phyloP scores from a whole-genome alignment of 257 asterid genomes.

The Eucommia ulmoides region DNA sequence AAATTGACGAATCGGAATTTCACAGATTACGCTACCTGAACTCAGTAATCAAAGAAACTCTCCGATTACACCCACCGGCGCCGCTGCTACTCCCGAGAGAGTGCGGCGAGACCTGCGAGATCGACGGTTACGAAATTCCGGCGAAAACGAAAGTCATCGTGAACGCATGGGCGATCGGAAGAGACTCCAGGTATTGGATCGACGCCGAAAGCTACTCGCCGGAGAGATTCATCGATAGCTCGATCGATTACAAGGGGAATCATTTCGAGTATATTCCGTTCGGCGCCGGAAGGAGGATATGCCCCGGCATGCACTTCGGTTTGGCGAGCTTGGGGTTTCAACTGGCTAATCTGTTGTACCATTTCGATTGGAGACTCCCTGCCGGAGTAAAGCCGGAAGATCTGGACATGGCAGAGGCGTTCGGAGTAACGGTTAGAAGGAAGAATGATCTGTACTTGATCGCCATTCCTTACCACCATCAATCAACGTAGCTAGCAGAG shows the following conservation, averaged over 20 bases:
- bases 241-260: not conserved
- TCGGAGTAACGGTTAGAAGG: not conserved
- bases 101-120: not conserved
- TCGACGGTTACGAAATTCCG: conserved; percentile 14
- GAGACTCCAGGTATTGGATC: conserved; percentile 14
- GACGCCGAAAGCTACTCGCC: conserved; percentile 18
- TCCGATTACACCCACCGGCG: not conserved
- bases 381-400: not conserved
- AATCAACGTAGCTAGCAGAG: too few relatives aligned
- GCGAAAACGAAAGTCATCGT: conserved; percentile 13
- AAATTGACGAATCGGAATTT: conserved; percentile 9
- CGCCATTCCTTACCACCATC: not conserved
- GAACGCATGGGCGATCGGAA: conserved; percentile 8
- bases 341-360: not conserved
- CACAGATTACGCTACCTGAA: not conserved
- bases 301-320: not conserved
- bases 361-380: not conserved
- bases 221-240: conserved; percentile 4
- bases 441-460: not conserved
- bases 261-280: not conserved
- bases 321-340: not conserved
- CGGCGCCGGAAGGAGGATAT: not conserved
- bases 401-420: not conserved
- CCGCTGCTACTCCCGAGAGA: not conserved
- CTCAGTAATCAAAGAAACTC: not conserved